Evolutionary conservation across 371 early-diverging fungal genomes (phyloP), one percentile per base, ranked within the genome.

Genomic region (Zychaea mexicana): DNA sequence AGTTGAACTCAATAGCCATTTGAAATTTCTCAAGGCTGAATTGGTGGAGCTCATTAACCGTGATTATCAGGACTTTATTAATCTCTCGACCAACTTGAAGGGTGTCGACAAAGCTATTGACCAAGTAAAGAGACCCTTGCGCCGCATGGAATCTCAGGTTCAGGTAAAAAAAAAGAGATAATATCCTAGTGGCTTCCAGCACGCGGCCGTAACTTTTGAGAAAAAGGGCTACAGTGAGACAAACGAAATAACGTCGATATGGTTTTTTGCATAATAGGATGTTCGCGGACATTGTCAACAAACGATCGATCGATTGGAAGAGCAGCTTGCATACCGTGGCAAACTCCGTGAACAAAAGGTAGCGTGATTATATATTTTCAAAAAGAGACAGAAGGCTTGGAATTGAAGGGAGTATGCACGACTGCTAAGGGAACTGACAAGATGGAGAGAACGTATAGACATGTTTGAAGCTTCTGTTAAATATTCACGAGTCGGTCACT

Each of bases 11-110:
- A 86, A 82, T 46, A 46, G 72, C 0, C 88, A 88, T 65, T 73
- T 89, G 65, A 79, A 76, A 45, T 75, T 81, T 19, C 70, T 92
- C 30, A 92, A 91, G 69, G 75, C 77, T 15, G 92, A 92, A 57
- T 85, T 94, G 27, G 85, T 93, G 15, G 94, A 93, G 52, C 82
- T 93, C 52, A 91, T 92, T 71, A 92, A 93, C 69, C 74, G 82
- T 59, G 93, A 93, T 66, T 94, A 92, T 69, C 89, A 90, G 27
- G 91, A 92, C 62, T 92, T 92, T 68, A 90, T 94, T 54, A 86
- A 88, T 61, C 74, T 94, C 13, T 90, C 92, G 1, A 91, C 90
- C 17, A 89, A 90, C 57, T 82, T 94, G 61, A 89, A 89, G 49
- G 92, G 93, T 8, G 88, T 91, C 2, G 93, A 93, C 67, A 76